A percentile compares a stretch with the other conserved stretches of the same genome.
Evolutionary conservation across 2,329 filamentous ascomycete species (phyloP).

Genomic region (Venturia asperata): DNA sequence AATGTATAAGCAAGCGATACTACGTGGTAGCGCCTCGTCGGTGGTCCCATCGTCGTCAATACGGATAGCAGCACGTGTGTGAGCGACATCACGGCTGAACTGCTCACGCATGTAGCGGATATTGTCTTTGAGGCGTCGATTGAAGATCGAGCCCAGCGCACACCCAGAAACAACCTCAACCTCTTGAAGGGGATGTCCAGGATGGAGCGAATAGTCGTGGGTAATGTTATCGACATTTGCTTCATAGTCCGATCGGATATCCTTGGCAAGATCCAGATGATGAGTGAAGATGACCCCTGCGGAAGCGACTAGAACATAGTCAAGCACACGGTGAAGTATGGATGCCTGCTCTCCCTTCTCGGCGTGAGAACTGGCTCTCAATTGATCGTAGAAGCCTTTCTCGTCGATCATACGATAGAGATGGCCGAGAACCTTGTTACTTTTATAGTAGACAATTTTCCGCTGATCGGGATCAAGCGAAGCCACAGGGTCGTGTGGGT

Average conservation of each 20-base stretch:
- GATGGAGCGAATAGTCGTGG: constrained; percentile 11
- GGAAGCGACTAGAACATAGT: not conserved
- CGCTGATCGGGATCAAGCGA: constrained; percentile 24
- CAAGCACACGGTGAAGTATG: not conserved
- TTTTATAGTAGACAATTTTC: constrained; percentile 55
- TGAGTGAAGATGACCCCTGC: constrained; percentile 1
- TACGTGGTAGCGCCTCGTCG: constrained; percentile 14
- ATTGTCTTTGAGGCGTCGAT: constrained; percentile 8
- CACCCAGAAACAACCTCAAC: constrained; percentile 16
- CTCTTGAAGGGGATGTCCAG: constrained; percentile 11
- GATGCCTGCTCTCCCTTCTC: not conserved
- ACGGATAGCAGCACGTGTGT: constrained; percentile 1
- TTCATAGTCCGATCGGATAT: constrained; percentile 15
- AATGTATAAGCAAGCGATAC: constrained; percentile 16
- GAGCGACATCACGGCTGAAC: constrained; percentile 7
- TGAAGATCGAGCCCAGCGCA: constrained; percentile 16
- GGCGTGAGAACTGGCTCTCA: constrained; percentile 26
- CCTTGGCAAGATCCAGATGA: not conserved
- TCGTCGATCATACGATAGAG: constrained; percentile 71
- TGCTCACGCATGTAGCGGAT: not conserved
- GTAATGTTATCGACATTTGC: not conserved
- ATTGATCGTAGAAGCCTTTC: constrained; percentile 52
- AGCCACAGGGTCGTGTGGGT: constrained; percentile 36
- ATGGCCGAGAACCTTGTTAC: constrained; percentile 59
- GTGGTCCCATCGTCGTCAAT: constrained; percentile 15